These are phyloP conservation scores for Pestalotiopsis fici DNA, from an alignment of 2,329 filamentous ascomycete genomes.

Conservation along the genomic window DNA sequence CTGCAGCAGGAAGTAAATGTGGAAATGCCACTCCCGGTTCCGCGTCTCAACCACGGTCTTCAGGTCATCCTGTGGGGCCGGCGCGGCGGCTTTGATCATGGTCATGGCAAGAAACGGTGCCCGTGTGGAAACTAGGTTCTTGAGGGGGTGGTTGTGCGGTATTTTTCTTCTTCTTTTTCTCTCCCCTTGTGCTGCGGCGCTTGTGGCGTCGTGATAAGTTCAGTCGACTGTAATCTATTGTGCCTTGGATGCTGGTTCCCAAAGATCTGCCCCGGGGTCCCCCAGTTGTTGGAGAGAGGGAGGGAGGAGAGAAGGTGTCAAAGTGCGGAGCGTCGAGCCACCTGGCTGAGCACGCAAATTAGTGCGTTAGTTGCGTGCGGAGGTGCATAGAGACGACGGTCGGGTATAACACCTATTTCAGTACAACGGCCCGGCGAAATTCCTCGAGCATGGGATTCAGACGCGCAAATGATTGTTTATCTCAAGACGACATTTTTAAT, in stretches of 20 bases:
- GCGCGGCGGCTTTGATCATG: conserved; percentile 18
- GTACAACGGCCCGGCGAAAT: not conserved
- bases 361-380: conserved; percentile 6
- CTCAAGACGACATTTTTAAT: not conserved
- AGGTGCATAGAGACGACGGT: not conserved
- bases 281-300: not conserved
- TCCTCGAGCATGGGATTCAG: not conserved
- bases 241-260: not conserved
- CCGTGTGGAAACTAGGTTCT: not conserved
- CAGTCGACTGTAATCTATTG: not conserved
- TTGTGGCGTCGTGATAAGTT: too few relatives aligned
- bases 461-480: not conserved
- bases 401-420: not conserved
- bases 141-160: too few relatives aligned
- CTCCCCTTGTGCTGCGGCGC: not conserved
- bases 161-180: not conserved
- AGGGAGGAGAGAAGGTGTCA: not conserved
- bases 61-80: conserved; percentile 25
- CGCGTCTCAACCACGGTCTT: conserved; percentile 29
- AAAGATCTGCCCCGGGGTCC: not conserved
- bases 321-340: not conserved
- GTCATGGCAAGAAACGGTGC: not conserved
- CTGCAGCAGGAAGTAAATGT: conserved; percentile 34
- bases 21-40: conserved; percentile 34
- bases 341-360: conserved; percentile 2